phyloP scores from a whole-genome alignment of 1,284 basidiomycete genomes.

The Blastosporella zonata region DNA sequence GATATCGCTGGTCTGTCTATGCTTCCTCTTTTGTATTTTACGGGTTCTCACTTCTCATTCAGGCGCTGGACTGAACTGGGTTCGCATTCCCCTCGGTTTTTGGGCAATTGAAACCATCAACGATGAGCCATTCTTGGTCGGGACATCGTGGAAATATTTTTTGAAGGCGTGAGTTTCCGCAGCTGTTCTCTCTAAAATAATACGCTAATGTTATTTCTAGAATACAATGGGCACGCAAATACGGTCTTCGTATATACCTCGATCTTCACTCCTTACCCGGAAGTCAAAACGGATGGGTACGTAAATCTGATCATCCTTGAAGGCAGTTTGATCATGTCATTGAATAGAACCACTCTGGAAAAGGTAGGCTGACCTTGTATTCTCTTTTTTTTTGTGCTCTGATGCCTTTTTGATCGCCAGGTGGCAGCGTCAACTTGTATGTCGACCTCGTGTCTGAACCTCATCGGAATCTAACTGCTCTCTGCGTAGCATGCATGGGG shows the following conservation, averaged over 20 bases:
- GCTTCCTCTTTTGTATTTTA: neutral
- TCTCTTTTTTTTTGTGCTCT: conserved; percentile 7
- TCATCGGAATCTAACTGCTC: conserved; percentile 6
- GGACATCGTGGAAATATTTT: conserved; percentile 56
- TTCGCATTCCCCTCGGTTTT: conserved; percentile 76
- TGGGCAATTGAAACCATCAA: conserved; percentile 76
- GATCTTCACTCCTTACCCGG: conserved; percentile 77
- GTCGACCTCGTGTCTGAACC: conserved; percentile 21
- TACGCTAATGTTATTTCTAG: conserved; percentile 33
- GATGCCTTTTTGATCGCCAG: conserved; percentile 22
- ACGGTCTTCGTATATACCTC: conserved; percentile 86
- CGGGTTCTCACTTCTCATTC: neutral
- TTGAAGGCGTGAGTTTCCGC: conserved; percentile 27
- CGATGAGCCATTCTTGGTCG: conserved; percentile 56
- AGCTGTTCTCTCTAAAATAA: neutral
- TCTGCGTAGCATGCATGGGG: conserved; percentile 37
- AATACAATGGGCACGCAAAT: conserved; percentile 87
- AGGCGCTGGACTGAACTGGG: conserved; percentile 73
- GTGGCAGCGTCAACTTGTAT: conserved; percentile 42
- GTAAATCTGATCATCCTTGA: conserved; percentile 6
- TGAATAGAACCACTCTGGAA: conserved; percentile 42
- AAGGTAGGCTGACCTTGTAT: conserved; percentile 27
- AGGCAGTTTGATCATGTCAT: conserved; percentile 3
- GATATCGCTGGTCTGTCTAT: conserved; percentile 58
- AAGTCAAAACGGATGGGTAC: conserved; percentile 70